Evolutionary conservation across 192 early-diverging fungal genomes (phyloP), one percentile per base, ranked within the genome.

Genomic region (Rhizophagus clarus): DNA sequence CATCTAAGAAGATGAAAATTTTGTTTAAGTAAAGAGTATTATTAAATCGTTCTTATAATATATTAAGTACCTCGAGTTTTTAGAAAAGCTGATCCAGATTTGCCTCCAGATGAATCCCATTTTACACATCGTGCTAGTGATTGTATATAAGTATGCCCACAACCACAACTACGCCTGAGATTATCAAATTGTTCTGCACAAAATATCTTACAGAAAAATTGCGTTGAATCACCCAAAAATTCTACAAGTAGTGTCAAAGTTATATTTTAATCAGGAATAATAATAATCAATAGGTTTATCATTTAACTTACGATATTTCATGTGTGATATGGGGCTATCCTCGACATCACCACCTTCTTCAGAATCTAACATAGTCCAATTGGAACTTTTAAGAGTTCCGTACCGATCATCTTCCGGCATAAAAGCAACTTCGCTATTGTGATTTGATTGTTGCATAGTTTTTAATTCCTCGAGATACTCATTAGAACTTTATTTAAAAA

Each of bases 171-270:
- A 9, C 92, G 89, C 26, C 97, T 89, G 70, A 98, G 81, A 0
- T 92, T 94, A 83, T 97, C 95, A 82, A 98, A 98, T 84, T 98
- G 95, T 80, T 95, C 94, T 12, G 95, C 91, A 83, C 92, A 98
- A 82, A 93, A 97, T 12, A 96, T 93, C 76, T 94, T 94, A 90
- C 97, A 98, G 74, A 91, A 88, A 67, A 98, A 89, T 77, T 90
- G 91, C 11, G 93, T 93, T 17, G 90, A 88, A 1, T 92, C 94
- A 66, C 94, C 93, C 28, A 89, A 87, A 62, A 95, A 95, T 34
- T 90, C 87, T 90, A 84, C 11, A 20, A 76, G 14, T 14, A 29
- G 34, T 8, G 32, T 73, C 26, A 77, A 75, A 28, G 61, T 42
- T 26, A 29, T 20, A 62, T 29, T 49, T 22, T 9, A 15, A 40